Base-by-base conservation (phyloP, 2,329 filamentous ascomycete genomes). In the Aspergillus phoenicis region DNA sequence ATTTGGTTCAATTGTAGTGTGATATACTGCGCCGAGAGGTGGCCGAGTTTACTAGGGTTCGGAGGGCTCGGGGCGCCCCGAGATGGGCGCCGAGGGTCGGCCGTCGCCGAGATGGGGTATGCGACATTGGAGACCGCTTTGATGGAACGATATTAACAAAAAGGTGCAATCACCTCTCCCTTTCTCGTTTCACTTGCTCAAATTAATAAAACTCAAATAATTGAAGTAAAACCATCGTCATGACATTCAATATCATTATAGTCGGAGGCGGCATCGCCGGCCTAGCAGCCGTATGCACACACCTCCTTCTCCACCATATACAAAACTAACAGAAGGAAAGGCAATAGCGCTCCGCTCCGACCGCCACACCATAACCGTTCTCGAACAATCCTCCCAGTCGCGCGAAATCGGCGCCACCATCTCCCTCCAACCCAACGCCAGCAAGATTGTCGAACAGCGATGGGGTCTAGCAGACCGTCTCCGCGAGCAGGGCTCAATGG, bases 341-440 rank as follows among this genome's bases (percentile, higher is more conserved):
- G 52, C 73, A 7, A 73, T 75, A 28, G 72, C 69, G 20, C 62
- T 75, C 20, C 68, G 69, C 4, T 63, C 54, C 7, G 59, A 60
- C 2, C 63, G 68, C 43, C 58, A 69, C 20, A 52, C 61, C 15
- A 71, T 71, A 49, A 68, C 56, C 0, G 52, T 72, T 0, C 58
- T 72, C 10, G 70, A 71, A 43, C 69, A 72, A 43, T 72, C 68
- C 10, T 55, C 58, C 3, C 60, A 10, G 68, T 68, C 43, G 71
- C 75, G 33, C 43, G 73, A 81, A 15, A 74, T 83, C 43, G 83
- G 84, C 60, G 82, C 80, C 24, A 78, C 82, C 78, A 85, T 70
- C 77, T 82, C 8, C 64, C 63, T 71, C 0, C 69, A 80, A 52
- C 82, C 80, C 58, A 76, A 76, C 24, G 78, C 78, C 20, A 52